These are phyloP conservation scores for Cryphonectria nitschkei DNA, from an alignment of 2,329 filamentous ascomycete genomes.

Conservation along the genomic window DNA sequence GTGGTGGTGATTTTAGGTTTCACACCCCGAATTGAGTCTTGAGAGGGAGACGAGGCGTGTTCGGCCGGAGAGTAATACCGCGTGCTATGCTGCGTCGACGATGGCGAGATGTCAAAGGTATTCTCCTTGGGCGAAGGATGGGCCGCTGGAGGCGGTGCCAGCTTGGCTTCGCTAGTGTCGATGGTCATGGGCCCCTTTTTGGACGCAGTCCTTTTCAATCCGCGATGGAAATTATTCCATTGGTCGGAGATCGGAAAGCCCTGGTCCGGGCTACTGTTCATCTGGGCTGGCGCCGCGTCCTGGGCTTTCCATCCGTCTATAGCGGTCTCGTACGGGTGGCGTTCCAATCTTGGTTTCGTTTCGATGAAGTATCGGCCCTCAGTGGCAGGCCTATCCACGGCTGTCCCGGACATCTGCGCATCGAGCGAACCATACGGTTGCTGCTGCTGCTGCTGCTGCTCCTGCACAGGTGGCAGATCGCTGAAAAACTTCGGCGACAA, in stretches of 20 bases:
- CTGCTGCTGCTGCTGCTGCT: constrained; percentile 3
- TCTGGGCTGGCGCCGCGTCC: constrained; percentile 6
- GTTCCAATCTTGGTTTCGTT: constrained; percentile 15
- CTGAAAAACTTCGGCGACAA: constrained; percentile 44
- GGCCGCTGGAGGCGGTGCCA: constrained; percentile 16
- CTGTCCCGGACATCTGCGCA: constrained; percentile 22
- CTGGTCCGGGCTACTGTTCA: background rate
- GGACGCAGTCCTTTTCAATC: constrained; percentile 10
- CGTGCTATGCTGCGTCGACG: background rate
- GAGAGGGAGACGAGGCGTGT: background rate
- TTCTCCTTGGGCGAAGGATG: constrained; percentile 21
- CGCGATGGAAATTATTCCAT: background rate
- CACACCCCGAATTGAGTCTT: background rate
- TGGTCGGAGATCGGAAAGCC: constrained; percentile 7
- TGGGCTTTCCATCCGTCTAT: constrained; percentile 11
- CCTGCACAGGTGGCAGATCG: constrained; percentile 18
- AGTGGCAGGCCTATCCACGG: background rate
- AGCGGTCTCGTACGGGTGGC: constrained; percentile 19
- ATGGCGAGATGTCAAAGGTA: constrained; percentile 11
- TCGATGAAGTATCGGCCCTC: constrained; percentile 21
- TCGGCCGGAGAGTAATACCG: constrained; percentile 1
- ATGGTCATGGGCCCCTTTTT: constrained; percentile 17
- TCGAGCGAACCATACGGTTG: constrained; percentile 35
- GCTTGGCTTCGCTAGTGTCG: constrained; percentile 19
- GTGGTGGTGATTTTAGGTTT: constrained; percentile 19